Evolutionary conservation across 441 rosid species (phyloP), one percentile per base, ranked within the genome.

Genomic region (Populus hybrid): DNA sequence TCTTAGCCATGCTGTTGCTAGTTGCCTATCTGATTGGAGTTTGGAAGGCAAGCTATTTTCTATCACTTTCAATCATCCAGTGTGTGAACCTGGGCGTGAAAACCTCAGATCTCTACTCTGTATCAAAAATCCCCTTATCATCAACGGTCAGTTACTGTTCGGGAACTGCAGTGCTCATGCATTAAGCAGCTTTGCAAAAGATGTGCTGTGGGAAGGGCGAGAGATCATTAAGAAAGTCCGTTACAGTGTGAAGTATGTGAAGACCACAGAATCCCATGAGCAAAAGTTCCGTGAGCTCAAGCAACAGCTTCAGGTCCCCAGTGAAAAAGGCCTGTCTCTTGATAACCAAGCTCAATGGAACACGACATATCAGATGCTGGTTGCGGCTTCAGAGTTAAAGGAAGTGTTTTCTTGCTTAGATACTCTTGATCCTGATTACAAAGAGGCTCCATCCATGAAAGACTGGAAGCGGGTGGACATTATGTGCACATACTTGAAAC

Each of bases 391-490:
- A 2, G 97, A 93, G 78, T 79, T 90, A 34, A 95, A 88, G 86
- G 92, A 93, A 86, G 98, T 93, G 30, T 95, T 95, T 86, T 80
- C 90, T 65, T 95, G 97, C 86, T 83, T 95, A 82, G 96, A 92
- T 73, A 87, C 97, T 73, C 86, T 88, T 71, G 98, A 93, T 79
- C 93, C 93, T 3, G 91, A 90, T 82, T 95, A 88, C 87, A 93
- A 88, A 79, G 87, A 88, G 67, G 87, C 93, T 50, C 95, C 97
- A 69, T 83, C 93, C 50, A 77, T 84, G 84, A 90, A 89, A 66
- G 92, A 91, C 46, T 92, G 97, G 99, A 87, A 81, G 82, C 84
- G 84, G 65, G 89, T 84, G 36, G 97, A 90, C 84, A 80, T 81
- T 18, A 83, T 94, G 24, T 92, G 95, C 83, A 76, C 82, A 69